Conservation (phyloP, 305 asterid genomes). For the Fraxinus dipetala region DNA sequence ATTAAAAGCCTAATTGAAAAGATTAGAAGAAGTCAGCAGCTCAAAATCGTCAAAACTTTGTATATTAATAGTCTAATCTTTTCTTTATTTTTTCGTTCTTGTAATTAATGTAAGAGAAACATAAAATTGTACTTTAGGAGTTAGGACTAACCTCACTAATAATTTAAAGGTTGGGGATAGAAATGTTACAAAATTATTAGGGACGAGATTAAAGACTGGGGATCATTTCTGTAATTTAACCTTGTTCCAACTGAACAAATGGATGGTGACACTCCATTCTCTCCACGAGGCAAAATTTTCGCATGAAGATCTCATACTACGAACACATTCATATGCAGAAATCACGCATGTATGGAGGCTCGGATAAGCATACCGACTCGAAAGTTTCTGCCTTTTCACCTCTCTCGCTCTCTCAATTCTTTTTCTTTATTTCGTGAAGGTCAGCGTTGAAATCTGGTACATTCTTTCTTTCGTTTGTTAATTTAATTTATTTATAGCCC, state of each 20-base stretch:
- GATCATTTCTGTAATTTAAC: not conserved
- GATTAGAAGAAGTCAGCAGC: not conserved
- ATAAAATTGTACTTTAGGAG: not conserved
- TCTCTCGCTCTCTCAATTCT: not conserved
- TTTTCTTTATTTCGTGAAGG: not conserved
- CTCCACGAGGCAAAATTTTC: not conserved
- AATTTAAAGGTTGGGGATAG: not conserved
- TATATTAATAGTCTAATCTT: not conserved
- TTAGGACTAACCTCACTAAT: not conserved
- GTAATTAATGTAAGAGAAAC: not conserved
- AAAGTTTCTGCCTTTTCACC: not conserved
- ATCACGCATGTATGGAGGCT: not conserved
- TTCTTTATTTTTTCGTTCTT: not conserved
- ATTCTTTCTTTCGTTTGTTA: not conserved
- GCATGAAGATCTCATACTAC: not conserved
- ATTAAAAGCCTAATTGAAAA: not conserved
- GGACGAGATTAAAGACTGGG: not conserved
- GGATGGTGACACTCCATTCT: not conserved
- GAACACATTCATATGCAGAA: not conserved
- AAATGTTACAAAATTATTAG: not conserved
- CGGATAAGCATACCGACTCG: not conserved
- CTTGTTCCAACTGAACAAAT: not conserved
- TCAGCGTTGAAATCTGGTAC: not conserved
- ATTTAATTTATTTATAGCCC: not conserved
- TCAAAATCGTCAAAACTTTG: not conserved